Evolutionary conservation across 495 filamentous ascomycete species (phyloP).

Genomic region (Aspergillus mulundensis): DNA sequence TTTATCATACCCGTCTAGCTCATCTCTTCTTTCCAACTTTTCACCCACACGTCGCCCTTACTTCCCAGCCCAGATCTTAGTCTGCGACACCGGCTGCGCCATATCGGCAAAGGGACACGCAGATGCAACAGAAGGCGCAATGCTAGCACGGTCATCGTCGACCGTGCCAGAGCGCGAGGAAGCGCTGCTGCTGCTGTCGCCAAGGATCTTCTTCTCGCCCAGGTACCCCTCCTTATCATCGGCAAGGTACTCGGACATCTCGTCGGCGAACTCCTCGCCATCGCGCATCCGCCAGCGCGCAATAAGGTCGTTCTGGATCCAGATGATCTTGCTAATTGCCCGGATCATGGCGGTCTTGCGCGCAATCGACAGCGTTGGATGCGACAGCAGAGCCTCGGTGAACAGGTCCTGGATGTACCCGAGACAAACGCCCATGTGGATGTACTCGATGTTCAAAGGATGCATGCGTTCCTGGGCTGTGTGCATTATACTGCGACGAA

Average conservation of each 20-base stretch:
- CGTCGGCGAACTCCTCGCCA: slow-evolving; percentile 64
- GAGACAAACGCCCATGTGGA: slow-evolving; percentile 66
- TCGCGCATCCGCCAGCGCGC: slow-evolving; percentile 70
- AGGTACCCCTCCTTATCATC: slow-evolving; percentile 62
- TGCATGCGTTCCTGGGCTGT: slow-evolving; percentile 59
- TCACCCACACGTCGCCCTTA: background rate
- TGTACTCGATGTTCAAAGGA: slow-evolving; percentile 69
- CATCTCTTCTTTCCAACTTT: background rate
- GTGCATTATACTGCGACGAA: slow-evolving; percentile 57
- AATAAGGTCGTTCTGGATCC: slow-evolving; percentile 79
- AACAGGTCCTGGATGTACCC: slow-evolving; percentile 72
- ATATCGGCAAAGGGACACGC: slow-evolving; percentile 39
- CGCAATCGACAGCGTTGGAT: slow-evolving; percentile 56
- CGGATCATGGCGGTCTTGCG: slow-evolving; percentile 66
- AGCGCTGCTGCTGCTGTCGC: slow-evolving; percentile 20
- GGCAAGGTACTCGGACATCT: slow-evolving; percentile 46
- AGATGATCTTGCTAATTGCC: slow-evolving; percentile 58
- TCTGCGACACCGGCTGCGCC: slow-evolving; percentile 24
- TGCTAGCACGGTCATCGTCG: slow-evolving; percentile 35
- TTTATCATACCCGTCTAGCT: background rate
- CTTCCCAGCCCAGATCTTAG: slow-evolving; percentile 39
- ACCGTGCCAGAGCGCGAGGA: slow-evolving; percentile 20
- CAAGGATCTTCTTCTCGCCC: slow-evolving; percentile 47
- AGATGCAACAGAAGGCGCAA: slow-evolving; percentile 21
- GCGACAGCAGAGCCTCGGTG: slow-evolving; percentile 66